These are phyloP conservation scores for Tarenaya hassleriana DNA, from an alignment of 345 rosid genomes.

Conservation along the genomic window DNA sequence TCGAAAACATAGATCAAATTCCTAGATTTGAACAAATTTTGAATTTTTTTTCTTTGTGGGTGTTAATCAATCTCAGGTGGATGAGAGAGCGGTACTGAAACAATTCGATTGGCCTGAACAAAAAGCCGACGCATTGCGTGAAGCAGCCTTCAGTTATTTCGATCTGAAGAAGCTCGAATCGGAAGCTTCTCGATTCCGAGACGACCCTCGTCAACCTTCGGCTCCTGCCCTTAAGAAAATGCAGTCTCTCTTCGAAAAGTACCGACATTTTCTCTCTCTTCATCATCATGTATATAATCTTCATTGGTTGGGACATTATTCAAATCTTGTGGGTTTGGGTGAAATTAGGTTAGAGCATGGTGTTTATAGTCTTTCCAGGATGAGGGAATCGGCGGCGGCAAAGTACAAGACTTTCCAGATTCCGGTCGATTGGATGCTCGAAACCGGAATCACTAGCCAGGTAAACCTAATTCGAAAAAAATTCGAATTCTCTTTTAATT, in stretches of 20 bases:
- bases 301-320: not conserved
- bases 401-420: slow-evolving; percentile 63
- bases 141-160: slow-evolving; percentile 89
- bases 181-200: slow-evolving; percentile 74
- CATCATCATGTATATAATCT: not conserved
- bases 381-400: slow-evolving; percentile 79
- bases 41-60: not conserved
- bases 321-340: not conserved
- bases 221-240: slow-evolving; percentile 78
- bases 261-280: slow-evolving; percentile 7
- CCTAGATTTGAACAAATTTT: not conserved
- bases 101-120: slow-evolving; percentile 94
- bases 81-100: slow-evolving; percentile 85
- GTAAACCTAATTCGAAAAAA: slow-evolving; percentile 28
- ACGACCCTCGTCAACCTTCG: slow-evolving; percentile 57
- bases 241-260: slow-evolving; percentile 94
- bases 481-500: not conserved
- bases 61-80: slow-evolving; percentile 54
- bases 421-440: slow-evolving; percentile 94
- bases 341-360: slow-evolving; percentile 77
- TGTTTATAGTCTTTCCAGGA: slow-evolving; percentile 75
- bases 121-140: slow-evolving; percentile 84
- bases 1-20: not conserved
- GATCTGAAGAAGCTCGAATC: slow-evolving; percentile 75
- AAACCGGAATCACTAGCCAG: slow-evolving; percentile 82